These are phyloP conservation scores for Calonectria hongkongensis DNA, from an alignment of 2,329 filamentous ascomycete species.

Conservation along the genomic window DNA sequence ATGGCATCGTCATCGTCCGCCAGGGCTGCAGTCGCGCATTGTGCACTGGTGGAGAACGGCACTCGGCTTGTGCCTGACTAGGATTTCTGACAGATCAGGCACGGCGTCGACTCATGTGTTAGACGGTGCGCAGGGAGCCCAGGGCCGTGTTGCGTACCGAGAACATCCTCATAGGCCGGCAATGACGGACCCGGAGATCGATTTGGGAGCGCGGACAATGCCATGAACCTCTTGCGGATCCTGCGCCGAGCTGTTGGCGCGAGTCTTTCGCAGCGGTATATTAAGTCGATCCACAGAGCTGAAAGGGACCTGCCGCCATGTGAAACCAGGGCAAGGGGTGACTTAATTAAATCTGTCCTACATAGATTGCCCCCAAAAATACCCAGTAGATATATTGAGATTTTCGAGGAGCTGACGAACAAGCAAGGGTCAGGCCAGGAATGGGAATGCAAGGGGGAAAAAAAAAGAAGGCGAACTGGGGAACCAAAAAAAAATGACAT, in stretches of 20 bases:
- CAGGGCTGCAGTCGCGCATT: conserved; percentile 10
- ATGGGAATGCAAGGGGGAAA: neutral
- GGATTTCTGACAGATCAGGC: neutral
- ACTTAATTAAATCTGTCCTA: conserved; percentile 20
- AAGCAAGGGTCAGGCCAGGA: neutral
- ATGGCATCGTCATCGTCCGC: conserved; percentile 14
- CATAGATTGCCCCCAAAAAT: conserved; percentile 22
- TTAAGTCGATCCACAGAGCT: conserved; percentile 14
- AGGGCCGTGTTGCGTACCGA: neutral
- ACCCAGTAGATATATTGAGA: conserved; percentile 10
- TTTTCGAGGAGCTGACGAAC: conserved; percentile 1
- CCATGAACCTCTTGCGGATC: conserved; percentile 6
- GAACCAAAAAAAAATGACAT: neutral
- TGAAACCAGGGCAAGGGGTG: conserved; percentile 7
- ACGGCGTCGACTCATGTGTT: conserved; percentile 2
- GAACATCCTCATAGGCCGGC: neutral
- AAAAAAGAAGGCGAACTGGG: neutral
- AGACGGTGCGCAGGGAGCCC: neutral
- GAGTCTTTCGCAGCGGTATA: neutral
- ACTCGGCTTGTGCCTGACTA: neutral
- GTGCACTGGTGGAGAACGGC: neutral
- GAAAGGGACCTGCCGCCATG: conserved; percentile 8
- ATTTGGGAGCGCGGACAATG: neutral
- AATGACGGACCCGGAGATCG: conserved; percentile 4
- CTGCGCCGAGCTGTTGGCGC: conserved; percentile 4